Evolutionary conservation across 805 yeast genomes (phyloP).

Genomic region (Saturnispora mendoncae): DNA sequence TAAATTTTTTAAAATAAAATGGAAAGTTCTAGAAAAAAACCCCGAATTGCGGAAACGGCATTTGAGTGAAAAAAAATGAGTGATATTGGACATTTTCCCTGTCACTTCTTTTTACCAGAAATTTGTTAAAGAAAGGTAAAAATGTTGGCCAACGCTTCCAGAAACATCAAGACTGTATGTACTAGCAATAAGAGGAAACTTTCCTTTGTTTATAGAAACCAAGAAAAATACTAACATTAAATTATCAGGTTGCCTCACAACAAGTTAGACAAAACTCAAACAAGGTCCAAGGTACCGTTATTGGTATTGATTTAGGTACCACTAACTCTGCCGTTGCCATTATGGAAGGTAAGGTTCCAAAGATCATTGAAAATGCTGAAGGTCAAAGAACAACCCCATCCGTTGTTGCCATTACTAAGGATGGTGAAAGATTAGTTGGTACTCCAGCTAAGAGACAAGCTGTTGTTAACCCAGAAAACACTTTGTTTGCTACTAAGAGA

Average conservation of each 20-base stretch:
- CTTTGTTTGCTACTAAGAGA: slow-evolving; percentile 76
- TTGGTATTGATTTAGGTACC: slow-evolving; percentile 80
- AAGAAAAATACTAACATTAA: neutral
- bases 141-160: slow-evolving; percentile 28
- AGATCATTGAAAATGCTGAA: slow-evolving; percentile 67
- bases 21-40: neutral
- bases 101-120: slow-evolving; percentile 10
- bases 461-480: slow-evolving; percentile 62
- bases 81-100: neutral
- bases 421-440: slow-evolving; percentile 46
- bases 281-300: slow-evolving; percentile 38
- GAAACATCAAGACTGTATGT: slow-evolving; percentile 28
- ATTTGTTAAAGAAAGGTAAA: slow-evolving; percentile 13
- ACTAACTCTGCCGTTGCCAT: slow-evolving; percentile 83
- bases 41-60: slow-evolving; percentile 1
- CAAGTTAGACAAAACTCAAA: slow-evolving; percentile 29
- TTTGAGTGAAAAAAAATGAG: neutral
- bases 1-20: neutral
- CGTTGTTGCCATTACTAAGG: slow-evolving; percentile 54
- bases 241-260: slow-evolving; percentile 14
- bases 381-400: slow-evolving; percentile 78
- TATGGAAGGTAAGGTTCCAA: slow-evolving; percentile 53
- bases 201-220: neutral
- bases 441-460: slow-evolving; percentile 72
- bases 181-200: neutral